Evolutionary conservation across 331 rosid species (phyloP), one percentile per base, ranked within the genome.

Genomic region (Saraca asoca): DNA sequence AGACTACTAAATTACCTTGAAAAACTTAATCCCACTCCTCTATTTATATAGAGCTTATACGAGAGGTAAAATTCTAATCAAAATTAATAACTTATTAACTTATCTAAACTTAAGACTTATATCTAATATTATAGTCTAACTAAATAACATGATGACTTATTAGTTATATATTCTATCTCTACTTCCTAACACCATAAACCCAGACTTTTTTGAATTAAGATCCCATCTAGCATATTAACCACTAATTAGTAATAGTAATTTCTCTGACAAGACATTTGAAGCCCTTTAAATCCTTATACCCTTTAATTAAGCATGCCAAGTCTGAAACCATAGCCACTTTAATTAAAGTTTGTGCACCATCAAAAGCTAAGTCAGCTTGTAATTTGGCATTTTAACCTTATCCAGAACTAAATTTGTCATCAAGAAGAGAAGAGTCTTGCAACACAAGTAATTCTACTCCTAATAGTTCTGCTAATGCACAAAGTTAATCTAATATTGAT

Each of bases 401-500:
- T 63, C 59, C 75, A 31, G 80, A 31, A 29, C 15, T 62, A 65
- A 75, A 71, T 11, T 62, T 72, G 62, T 61, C 77, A 19, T 62
- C 80, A 5, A 20, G 45, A 7, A 81, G 74, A 64, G 31, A 24
- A 24, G 56, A 74, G 35, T 87, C 87, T 7, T 60, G 77, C 65
- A 72, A 74, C 39, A 53, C 87, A 12, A 82, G 78, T 58, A 31
- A 81, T 54, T 75, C 85, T 67, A 68, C 67, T 29, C 51, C 59
- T 59, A 66, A 77, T 53, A 52, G 75, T 51, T 55, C 85, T 39
- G 77, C 69, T 70, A 77, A 78, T 73, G 12, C 54, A 69, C 83
- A 79, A 71, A 62, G 66, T 71, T 64, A 86, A 54, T 72, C 86
- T 5, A 96, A 88, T 55, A 64, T 83, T 9, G 97, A 94, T 75